Percentiles rank a stretch among this genome's conserved stretches.
These are phyloP conservation scores for Tricladium varicosporioides DNA, from an alignment of 2,329 filamentous ascomycete species.

Conservation along the genomic window DNA sequence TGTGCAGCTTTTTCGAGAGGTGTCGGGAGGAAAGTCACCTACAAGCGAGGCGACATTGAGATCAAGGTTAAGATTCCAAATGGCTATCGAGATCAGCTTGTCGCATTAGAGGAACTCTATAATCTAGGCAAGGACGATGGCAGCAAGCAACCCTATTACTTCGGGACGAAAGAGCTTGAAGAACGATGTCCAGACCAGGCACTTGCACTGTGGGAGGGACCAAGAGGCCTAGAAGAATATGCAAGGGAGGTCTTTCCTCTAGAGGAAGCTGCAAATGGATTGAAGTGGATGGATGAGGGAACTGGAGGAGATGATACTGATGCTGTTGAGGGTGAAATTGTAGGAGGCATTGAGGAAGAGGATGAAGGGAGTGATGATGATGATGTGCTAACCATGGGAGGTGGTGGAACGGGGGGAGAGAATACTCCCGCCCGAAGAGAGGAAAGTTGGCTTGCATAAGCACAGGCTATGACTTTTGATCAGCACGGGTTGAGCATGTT, in stretches of 20 bases:
- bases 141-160: constrained; percentile 57
- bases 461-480: background rate
- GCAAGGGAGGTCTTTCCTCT: constrained; percentile 90
- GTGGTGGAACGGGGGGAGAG: constrained; percentile 21
- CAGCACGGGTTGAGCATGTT: too few species aligned
- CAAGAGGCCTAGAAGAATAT: constrained; percentile 89
- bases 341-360: constrained; percentile 34
- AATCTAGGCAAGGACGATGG: constrained; percentile 45
- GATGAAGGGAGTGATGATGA: constrained; percentile 44
- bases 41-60: constrained; percentile 74
- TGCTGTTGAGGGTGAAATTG: constrained; percentile 21
- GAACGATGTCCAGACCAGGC: constrained; percentile 70
- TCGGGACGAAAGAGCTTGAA: constrained; percentile 57
- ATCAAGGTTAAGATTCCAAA: constrained; percentile 81
- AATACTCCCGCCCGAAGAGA: constrained; percentile 31
- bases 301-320: constrained; percentile 30
- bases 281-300: constrained; percentile 80
- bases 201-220: constrained; percentile 85
- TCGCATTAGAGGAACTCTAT: constrained; percentile 63
- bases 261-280: constrained; percentile 90
- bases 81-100: constrained; percentile 86
- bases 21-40: constrained; percentile 73
- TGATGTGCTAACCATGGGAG: constrained; percentile 35
- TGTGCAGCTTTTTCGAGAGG: constrained; percentile 78
- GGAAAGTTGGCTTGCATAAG: constrained; percentile 33